These are phyloP conservation scores for Croton laevigatus DNA, from an alignment of 441 rosid species.

Conservation along the genomic window DNA sequence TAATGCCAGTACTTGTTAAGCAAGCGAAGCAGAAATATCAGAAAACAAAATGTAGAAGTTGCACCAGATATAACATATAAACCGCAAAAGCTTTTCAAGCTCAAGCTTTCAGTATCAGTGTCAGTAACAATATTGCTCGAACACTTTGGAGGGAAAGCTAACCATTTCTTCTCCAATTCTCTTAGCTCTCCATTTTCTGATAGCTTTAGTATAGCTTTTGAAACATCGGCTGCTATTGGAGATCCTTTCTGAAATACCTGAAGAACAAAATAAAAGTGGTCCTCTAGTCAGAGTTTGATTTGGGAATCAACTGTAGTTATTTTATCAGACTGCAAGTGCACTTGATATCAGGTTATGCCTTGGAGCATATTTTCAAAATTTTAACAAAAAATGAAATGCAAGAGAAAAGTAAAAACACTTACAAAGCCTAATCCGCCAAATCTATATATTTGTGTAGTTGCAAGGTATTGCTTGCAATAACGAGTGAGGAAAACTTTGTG, in stretches of 20 bases:
- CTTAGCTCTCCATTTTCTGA: slow-evolving; percentile 38
- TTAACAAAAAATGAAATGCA: no score
- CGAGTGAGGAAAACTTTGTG: slow-evolving; percentile 31
- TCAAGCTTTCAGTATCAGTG: slow-evolving; percentile 20
- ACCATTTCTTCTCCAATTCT: slow-evolving; percentile 30
- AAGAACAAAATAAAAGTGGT: not conserved
- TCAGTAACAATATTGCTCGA: not conserved
- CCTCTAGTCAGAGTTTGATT: not conserved
- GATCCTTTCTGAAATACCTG: slow-evolving; percentile 56
- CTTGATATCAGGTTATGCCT: no score
- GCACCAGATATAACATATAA: slow-evolving; percentile 23
- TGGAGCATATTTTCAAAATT: no score
- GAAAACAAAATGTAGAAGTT: slow-evolving; percentile 39
- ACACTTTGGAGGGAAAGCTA: slow-evolving; percentile 20
- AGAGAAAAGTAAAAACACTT: slow-evolving; percentile 7
- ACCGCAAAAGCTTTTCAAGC: slow-evolving; percentile 20
- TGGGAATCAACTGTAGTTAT: not conserved
- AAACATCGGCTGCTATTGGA: slow-evolving; percentile 39
- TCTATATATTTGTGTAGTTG: slow-evolving; percentile 26
- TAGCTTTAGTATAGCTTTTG: slow-evolving; percentile 40
- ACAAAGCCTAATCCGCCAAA: slow-evolving; percentile 51
- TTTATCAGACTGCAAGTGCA: no score
- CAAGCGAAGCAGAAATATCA: slow-evolving; percentile 26
- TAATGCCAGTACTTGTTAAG: slow-evolving; percentile 9
- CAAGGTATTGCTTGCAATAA: slow-evolving; percentile 33